phyloP scores from a whole-genome alignment of 371 early-diverging fungal genomes.

The Quaeritorhiza haematococci region DNA sequence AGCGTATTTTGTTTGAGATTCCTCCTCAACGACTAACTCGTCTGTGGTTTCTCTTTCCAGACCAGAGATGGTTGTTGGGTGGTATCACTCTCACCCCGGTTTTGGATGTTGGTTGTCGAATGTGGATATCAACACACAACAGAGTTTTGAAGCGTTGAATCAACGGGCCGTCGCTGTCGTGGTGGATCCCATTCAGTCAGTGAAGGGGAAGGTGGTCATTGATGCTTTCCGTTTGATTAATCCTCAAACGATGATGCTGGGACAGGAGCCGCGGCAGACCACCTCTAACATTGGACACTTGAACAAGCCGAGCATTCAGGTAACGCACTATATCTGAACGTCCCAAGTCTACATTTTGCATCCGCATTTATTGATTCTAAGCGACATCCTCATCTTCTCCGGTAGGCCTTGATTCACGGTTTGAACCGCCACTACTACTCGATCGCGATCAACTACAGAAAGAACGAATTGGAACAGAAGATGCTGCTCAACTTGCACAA shows the following conservation, averaged over 20 bases:
- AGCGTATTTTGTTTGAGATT: not conserved
- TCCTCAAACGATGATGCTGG: slow-evolving; percentile 81
- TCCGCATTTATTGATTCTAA: not conserved
- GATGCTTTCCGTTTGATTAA: slow-evolving; percentile 99
- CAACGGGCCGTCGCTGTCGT: slow-evolving; percentile 99
- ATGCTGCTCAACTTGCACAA: slow-evolving; percentile 99
- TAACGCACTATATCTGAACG: slow-evolving; percentile 8
- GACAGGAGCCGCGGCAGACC: slow-evolving; percentile 97
- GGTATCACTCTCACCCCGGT: slow-evolving; percentile 99
- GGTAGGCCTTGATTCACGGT: slow-evolving; percentile 94
- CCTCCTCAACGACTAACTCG: not conserved
- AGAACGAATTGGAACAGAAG: slow-evolving; percentile 98
- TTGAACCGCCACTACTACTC: slow-evolving; percentile 99
- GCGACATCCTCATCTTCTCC: slow-evolving; percentile 1
- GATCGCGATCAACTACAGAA: slow-evolving; percentile 98
- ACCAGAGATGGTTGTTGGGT: slow-evolving; percentile 99
- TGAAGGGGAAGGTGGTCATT: slow-evolving; percentile 99
- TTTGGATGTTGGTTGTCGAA: slow-evolving; percentile 99
- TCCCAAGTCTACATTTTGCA: not conserved
- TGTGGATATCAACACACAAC: slow-evolving; percentile 99
- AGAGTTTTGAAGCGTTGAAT: slow-evolving; percentile 95
- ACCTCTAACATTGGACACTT: slow-evolving; percentile 99
- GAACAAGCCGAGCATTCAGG: slow-evolving; percentile 97
- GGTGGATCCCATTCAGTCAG: slow-evolving; percentile 99
- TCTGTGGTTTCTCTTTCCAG: slow-evolving; percentile 35